A percentile compares a stretch with the other conserved stretches of the same genome.
Conservation (phyloP, 75 land plant species). For the Pinus taeda region DNA sequence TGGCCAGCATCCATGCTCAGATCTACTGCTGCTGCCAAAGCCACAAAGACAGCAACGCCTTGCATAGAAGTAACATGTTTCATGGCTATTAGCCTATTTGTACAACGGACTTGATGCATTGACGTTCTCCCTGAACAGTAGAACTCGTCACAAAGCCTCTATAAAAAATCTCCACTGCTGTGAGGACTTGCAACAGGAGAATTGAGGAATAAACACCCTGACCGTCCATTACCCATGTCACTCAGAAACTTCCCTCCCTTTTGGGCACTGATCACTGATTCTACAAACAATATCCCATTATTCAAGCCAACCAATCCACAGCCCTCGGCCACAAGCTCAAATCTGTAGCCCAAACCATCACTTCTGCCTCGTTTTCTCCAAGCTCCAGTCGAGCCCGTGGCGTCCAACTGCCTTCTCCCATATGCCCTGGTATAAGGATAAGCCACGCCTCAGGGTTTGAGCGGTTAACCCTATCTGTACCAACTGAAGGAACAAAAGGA, state of each 20-base stretch:
- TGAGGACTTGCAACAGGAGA: constrained; percentile 32
- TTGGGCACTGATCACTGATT: constrained; percentile 45
- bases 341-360: constrained; percentile 72
- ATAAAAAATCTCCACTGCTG: constrained; percentile 33
- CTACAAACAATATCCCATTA: constrained; percentile 54
- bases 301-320: constrained; percentile 28
- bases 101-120: constrained; percentile 29
- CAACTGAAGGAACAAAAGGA: constrained; percentile 90
- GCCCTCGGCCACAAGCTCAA: constrained; percentile 71
- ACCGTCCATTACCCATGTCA: constrained; percentile 30
- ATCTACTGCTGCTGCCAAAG: constrained; percentile 43
- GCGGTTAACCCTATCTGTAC: constrained; percentile 79
- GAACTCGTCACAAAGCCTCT: constrained; percentile 51
- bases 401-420: constrained; percentile 56
- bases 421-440: constrained; percentile 66
- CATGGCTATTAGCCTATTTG: constrained; percentile 50
- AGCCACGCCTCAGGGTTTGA: constrained; percentile 96
- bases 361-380: constrained; percentile 26
- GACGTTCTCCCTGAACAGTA: constrained; percentile 28
- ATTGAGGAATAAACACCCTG: constrained; percentile 15
- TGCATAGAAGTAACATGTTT: constrained; percentile 37
- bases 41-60: constrained; percentile 50
- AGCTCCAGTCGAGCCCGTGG: constrained; percentile 91
- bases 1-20: constrained; percentile 81
- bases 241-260: constrained; percentile 85